Conservation (phyloP, 2,329 filamentous ascomycete genomes). For the Harringtonia aguacate region DNA sequence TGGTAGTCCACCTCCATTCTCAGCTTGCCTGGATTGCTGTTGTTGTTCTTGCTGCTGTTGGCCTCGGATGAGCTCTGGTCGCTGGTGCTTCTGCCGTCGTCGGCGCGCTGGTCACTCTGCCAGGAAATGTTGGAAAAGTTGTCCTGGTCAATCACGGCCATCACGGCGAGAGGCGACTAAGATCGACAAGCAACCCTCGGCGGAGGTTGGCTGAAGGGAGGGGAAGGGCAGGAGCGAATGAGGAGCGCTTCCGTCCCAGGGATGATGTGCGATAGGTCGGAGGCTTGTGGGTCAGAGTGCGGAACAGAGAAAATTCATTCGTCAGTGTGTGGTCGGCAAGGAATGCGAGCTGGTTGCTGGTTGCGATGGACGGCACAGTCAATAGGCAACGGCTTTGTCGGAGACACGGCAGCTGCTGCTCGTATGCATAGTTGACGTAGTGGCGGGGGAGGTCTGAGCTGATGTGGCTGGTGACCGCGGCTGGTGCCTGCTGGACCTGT, state of each 20-base stretch:
- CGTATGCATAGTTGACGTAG: background rate
- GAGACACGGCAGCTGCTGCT: background rate
- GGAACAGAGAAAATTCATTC: too few relatives aligned
- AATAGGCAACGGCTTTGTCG: too few relatives aligned
- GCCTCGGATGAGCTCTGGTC: conserved; percentile 19
- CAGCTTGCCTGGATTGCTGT: conserved; percentile 12
- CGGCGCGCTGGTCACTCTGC: conserved; percentile 47
- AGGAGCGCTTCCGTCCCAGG: too few relatives aligned
- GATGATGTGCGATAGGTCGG: too few relatives aligned
- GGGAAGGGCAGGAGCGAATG: background rate
- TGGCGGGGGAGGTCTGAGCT: background rate
- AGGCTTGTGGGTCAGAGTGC: too few relatives aligned
- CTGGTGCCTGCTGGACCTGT: too few relatives aligned
- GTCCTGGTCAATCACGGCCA: conserved; percentile 46
- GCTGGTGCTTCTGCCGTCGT: conserved; percentile 25
- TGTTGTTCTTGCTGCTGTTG: conserved; percentile 24
- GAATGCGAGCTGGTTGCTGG: too few relatives aligned
- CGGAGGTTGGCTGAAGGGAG: background rate
- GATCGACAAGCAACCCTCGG: too few relatives aligned
- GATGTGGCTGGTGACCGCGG: background rate
- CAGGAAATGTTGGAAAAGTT: conserved; percentile 77
- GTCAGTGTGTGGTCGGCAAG: too few relatives aligned
- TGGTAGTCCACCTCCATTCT: conserved; percentile 6
- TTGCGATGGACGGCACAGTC: too few relatives aligned
- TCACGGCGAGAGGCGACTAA: too few relatives aligned